A percentile compares a stretch with the other conserved stretches of the same genome.
phyloP scores from a whole-genome alignment of 805 yeast species.

The Candida methanosorbosa region DNA sequence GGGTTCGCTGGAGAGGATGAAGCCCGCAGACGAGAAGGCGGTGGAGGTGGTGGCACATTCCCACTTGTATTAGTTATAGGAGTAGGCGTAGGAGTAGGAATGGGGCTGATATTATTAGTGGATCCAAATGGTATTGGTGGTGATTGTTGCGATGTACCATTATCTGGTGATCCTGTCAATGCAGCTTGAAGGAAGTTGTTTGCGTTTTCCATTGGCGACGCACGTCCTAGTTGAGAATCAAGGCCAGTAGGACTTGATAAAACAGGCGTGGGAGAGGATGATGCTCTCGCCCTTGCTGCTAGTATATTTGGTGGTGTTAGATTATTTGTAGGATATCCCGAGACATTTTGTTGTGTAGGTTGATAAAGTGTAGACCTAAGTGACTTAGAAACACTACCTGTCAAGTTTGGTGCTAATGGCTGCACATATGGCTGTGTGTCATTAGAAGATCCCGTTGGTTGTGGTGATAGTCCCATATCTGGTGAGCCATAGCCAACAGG shows the following conservation, averaged over 20 bases:
- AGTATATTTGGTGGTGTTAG: neutral
- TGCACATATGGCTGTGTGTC: conserved; percentile 2
- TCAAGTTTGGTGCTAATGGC: conserved; percentile 40
- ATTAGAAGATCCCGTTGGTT: conserved; percentile 3
- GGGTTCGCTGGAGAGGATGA: conserved; percentile 5
- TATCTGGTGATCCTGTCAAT: conserved; percentile 1
- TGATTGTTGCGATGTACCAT: conserved; percentile 12
- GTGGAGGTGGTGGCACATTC: conserved; percentile 5
- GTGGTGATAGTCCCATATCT: conserved; percentile 6
- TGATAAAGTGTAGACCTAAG: conserved; percentile 19
- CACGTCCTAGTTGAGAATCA: neutral
- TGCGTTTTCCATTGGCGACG: conserved; percentile 6
- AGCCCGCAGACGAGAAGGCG: conserved; percentile 6
- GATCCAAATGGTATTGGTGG: conserved; percentile 7
- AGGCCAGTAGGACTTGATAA: neutral
- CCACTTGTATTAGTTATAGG: conserved; percentile 1
- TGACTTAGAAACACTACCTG: conserved; percentile 50
- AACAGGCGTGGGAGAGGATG: neutral
- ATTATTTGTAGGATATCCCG: neutral
- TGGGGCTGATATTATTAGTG: conserved; percentile 9
- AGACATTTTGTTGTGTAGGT: conserved; percentile 2
- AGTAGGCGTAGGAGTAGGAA: conserved; percentile 7
- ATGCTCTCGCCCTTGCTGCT: neutral
- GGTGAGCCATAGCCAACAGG: conserved; percentile 5
- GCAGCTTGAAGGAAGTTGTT: conserved; percentile 1